phyloP scores from a whole-genome alignment of 2,329 filamentous ascomycete genomes.

The Trichoderma lentiforme region DNA sequence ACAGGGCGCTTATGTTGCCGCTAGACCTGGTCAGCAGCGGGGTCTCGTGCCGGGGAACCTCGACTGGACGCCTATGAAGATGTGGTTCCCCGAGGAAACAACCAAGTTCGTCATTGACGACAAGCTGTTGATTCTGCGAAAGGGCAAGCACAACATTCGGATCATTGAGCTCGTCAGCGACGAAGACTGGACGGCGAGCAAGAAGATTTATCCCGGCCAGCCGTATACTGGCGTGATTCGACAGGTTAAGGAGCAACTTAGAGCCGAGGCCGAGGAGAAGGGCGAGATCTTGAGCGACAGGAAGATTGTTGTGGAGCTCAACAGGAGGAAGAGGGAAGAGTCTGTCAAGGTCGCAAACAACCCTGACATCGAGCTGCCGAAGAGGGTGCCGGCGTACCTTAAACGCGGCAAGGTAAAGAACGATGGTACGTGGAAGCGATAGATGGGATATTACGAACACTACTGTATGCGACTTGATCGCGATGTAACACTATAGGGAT shows the following conservation, averaged over 20 bases:
- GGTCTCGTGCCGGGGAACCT: conserved; percentile 50
- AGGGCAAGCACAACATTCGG: conserved; percentile 61
- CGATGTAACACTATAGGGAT: conserved; percentile 28
- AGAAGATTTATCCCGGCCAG: conserved; percentile 52
- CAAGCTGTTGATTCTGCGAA: conserved; percentile 57
- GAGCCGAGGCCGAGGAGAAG: conserved; percentile 34
- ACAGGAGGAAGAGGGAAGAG: conserved; percentile 24
- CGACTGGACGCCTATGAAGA: conserved; percentile 59
- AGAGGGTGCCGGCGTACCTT: background rate
- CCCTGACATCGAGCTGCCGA: conserved; percentile 39
- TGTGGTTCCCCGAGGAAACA: conserved; percentile 56
- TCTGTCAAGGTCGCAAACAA: conserved; percentile 38
- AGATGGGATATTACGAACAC: background rate
- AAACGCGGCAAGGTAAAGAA: conserved; percentile 24
- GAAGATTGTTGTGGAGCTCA: conserved; percentile 30
- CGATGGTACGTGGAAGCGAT: background rate
- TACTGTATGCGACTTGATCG: conserved; percentile 9
- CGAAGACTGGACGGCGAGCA: conserved; percentile 49
- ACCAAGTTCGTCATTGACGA: conserved; percentile 59
- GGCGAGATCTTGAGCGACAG: conserved; percentile 27
- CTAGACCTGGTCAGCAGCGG: conserved; percentile 42
- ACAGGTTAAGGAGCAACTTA: conserved; percentile 38
- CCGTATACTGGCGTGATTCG: conserved; percentile 48
- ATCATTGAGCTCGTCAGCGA: conserved; percentile 59
- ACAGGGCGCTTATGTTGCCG: conserved; percentile 60